Evolutionary conservation across 2,329 filamentous ascomycete genomes (phyloP).

Genomic region (Talaromyces sp.): DNA sequence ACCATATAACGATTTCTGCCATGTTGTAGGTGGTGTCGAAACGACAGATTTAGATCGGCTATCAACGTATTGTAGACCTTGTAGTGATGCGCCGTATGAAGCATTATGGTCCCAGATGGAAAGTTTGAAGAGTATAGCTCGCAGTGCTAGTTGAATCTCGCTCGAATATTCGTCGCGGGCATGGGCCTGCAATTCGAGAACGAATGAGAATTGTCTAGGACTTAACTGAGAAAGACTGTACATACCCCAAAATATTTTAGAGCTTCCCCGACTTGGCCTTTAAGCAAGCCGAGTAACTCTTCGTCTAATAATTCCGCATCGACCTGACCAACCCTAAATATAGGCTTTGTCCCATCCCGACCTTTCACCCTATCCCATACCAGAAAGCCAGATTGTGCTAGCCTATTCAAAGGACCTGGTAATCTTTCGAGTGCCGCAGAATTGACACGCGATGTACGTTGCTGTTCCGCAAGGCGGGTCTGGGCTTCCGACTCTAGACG

Average conservation of each 20-base stretch:
- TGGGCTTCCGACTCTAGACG: slow-evolving; percentile 67
- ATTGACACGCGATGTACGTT: slow-evolving; percentile 49
- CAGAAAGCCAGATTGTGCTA: slow-evolving; percentile 44
- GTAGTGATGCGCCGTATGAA: slow-evolving; percentile 87
- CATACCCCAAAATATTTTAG: slow-evolving; percentile 78
- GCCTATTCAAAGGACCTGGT: slow-evolving; percentile 60
- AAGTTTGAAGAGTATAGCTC: slow-evolving; percentile 85
- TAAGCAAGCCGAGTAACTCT: slow-evolving; percentile 81
- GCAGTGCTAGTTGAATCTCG: slow-evolving; percentile 75
- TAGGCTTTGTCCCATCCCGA: slow-evolving; percentile 74
- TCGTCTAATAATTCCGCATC: slow-evolving; percentile 94
- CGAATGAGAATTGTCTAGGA: slow-evolving; percentile 11
- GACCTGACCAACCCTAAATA: slow-evolving; percentile 91
- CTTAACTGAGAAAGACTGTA: slow-evolving; percentile 19
- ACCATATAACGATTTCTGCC: slow-evolving; percentile 83
- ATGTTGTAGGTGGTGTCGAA: slow-evolving; percentile 67
- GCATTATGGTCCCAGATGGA: slow-evolving; percentile 96
- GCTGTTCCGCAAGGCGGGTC: slow-evolving; percentile 48
- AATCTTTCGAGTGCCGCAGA: slow-evolving; percentile 56
- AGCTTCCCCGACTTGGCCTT: slow-evolving; percentile 79
- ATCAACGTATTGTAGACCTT: slow-evolving; percentile 87
- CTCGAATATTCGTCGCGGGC: slow-evolving; percentile 81
- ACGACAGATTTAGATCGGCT: slow-evolving; percentile 64
- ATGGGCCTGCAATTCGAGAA: slow-evolving; percentile 46
- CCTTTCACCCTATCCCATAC: slow-evolving; percentile 70